Evolutionary conservation across 345 rosid species (phyloP).

Genomic region (Eucalyptus cladocalyx): DNA sequence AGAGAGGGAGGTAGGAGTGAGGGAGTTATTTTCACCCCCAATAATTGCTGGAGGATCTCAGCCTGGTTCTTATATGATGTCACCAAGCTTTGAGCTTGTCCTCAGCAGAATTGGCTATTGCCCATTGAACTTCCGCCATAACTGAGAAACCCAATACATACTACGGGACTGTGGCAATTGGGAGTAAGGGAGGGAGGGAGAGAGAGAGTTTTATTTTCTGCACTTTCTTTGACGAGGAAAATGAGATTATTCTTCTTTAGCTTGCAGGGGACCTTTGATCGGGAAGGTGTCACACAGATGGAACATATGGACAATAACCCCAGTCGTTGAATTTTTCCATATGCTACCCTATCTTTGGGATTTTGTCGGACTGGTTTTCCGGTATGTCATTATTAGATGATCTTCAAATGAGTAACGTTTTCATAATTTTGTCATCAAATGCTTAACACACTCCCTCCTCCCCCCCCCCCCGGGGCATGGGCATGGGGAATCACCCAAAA

Average conservation of each 20-base stretch:
- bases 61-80: no score
- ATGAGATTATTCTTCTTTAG: slow-evolving; percentile 6
- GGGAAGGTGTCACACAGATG: slow-evolving; percentile 12
- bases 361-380: slow-evolving; percentile 31
- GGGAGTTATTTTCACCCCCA: no score
- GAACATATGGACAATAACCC: background rate
- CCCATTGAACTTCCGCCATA: background rate
- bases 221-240: background rate
- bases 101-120: background rate
- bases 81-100: background rate
- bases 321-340: slow-evolving; percentile 36
- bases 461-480: no score
- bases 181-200: background rate
- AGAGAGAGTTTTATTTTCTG: background rate
- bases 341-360: slow-evolving; percentile 42
- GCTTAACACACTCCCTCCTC: accelerated
- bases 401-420: background rate
- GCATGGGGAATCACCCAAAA: background rate
- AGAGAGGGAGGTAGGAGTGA: no score
- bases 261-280: slow-evolving; percentile 46
- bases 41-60: no score
- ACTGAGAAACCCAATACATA: background rate
- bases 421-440: background rate
- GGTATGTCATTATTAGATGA: slow-evolving; percentile 13
- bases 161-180: background rate